A percentile compares a stretch with the other conserved stretches of the same genome.
phyloP scores from a whole-genome alignment of 2,329 filamentous ascomycete species.

The Tetracladium maxilliforme region DNA sequence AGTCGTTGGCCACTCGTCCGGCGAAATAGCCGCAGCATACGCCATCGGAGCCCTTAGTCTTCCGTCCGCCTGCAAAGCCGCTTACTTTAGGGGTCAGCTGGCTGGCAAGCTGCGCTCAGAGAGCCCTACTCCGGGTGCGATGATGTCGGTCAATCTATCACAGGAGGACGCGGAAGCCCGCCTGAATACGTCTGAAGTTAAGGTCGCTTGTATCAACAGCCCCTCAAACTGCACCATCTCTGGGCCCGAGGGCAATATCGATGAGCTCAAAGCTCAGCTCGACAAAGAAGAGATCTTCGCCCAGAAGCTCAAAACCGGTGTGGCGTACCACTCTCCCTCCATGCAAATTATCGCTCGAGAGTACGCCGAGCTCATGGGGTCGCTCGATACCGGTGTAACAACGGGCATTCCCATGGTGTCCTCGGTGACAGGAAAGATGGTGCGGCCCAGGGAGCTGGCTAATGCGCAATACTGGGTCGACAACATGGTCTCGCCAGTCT shows the following conservation, averaged over 20 bases:
- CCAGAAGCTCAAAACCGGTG: constrained; percentile 18
- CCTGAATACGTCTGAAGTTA: constrained; percentile 13
- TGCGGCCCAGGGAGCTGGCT: neutral
- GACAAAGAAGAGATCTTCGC: constrained; percentile 12
- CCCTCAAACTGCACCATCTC: constrained; percentile 20
- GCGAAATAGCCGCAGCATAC: constrained; percentile 17
- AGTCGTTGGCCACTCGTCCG: constrained; percentile 14
- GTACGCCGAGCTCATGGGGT: too few relatives aligned
- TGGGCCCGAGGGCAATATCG: constrained; percentile 16
- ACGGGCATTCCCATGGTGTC: constrained; percentile 29
- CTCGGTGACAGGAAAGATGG: constrained; percentile 20
- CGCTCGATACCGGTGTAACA: too few relatives aligned
- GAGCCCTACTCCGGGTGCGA: constrained; percentile 23
- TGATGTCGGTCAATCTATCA: constrained; percentile 28
- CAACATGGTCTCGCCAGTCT: constrained; percentile 28
- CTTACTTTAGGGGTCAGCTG: constrained; percentile 9
- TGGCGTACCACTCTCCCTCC: constrained; percentile 24
- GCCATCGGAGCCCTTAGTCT: constrained; percentile 9
- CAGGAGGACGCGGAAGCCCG: too few relatives aligned
- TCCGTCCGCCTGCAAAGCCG: constrained; percentile 6
- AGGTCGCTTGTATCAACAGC: constrained; percentile 18
- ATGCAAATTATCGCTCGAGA: constrained; percentile 12
- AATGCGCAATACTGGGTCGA: constrained; percentile 29
- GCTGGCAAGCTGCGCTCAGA: constrained; percentile 1
- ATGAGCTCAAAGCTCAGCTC: constrained; percentile 8